Evolutionary conservation across 108 stramenopile genomes (phyloP).

Genomic region (Skeletonema marinoi): DNA sequence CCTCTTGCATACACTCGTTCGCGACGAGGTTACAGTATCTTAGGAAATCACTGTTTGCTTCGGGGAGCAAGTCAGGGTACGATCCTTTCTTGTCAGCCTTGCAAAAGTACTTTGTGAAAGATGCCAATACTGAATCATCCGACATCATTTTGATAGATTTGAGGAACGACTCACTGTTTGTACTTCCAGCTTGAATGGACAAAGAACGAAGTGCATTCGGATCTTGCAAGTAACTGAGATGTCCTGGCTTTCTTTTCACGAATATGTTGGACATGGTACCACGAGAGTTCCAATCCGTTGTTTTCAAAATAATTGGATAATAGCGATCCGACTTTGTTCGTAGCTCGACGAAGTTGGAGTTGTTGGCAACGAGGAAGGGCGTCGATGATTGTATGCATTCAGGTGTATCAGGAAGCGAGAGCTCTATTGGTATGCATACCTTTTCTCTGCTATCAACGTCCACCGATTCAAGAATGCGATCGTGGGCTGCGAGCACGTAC

Average conservation of each 20-base stretch:
- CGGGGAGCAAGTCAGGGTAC: neutral
- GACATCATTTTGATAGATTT: conserved; percentile 77
- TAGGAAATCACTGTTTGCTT: conserved; percentile 12
- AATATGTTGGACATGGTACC: conserved; percentile 45
- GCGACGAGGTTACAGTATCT: conserved; percentile 65
- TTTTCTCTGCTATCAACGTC: conserved; percentile 89
- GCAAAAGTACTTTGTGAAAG: conserved; percentile 77
- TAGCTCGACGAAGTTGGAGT: conserved; percentile 35
- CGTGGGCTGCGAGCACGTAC: conserved; percentile 94
- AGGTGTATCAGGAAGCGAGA: conserved; percentile 33
- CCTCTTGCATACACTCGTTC: conserved; percentile 58
- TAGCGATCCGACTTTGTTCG: conserved; percentile 63
- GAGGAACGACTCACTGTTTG: conserved; percentile 39
- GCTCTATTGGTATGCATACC: conserved; percentile 78
- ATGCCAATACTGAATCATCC: conserved; percentile 66
- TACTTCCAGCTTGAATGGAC: conserved; percentile 42
- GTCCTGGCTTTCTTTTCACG: conserved; percentile 85
- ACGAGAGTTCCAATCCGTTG: conserved; percentile 20
- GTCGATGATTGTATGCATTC: conserved; percentile 23
- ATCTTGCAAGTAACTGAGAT: conserved; percentile 72
- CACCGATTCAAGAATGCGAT: conserved; percentile 79
- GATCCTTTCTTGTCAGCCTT: conserved; percentile 22
- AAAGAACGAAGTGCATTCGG: conserved; percentile 57
- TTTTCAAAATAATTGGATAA: conserved; percentile 51
- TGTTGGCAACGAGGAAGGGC: conserved; percentile 28